Percentiles rank a stretch among this genome's conserved stretches.
phyloP scores from a whole-genome alignment of 768 basidiomycete species.

The Boletus sp. region DNA sequence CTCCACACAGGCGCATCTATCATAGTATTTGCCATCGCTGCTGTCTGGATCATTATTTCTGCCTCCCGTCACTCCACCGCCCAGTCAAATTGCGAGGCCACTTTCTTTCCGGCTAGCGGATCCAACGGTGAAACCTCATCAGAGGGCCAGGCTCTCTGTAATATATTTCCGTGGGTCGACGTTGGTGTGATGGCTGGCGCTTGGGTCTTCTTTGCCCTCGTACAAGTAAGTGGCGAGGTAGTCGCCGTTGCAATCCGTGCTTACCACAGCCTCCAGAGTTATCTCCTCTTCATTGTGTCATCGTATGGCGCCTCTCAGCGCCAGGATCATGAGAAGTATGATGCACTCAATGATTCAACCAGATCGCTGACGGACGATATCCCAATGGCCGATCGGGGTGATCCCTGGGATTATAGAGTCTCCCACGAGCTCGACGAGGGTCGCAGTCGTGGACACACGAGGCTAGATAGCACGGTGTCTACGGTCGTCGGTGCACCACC shows the following conservation, averaged over 20 bases:
- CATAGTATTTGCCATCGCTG: slow-evolving; percentile 71
- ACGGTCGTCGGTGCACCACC: slow-evolving; percentile 52
- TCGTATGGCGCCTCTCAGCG: slow-evolving; percentile 74
- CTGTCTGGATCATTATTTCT: slow-evolving; percentile 79
- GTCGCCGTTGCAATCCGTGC: not conserved
- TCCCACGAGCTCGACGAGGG: slow-evolving; percentile 40
- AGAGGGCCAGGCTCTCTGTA: slow-evolving; percentile 74
- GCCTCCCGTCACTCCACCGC: slow-evolving; percentile 74
- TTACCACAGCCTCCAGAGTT: slow-evolving; percentile 38
- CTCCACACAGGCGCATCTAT: slow-evolving; percentile 54
- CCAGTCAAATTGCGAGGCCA: slow-evolving; percentile 55
- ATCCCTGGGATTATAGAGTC: slow-evolving; percentile 67
- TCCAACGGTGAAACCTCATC: slow-evolving; percentile 31
- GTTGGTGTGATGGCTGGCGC: slow-evolving; percentile 88
- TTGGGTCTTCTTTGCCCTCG: slow-evolving; percentile 75
- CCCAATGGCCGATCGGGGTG: slow-evolving; percentile 59
- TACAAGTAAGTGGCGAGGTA: slow-evolving; percentile 54
- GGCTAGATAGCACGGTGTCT: slow-evolving; percentile 57
- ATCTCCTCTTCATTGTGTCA: slow-evolving; percentile 45
- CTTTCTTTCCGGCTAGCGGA: slow-evolving; percentile 47
- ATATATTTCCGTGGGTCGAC: slow-evolving; percentile 90
- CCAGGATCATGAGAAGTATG: slow-evolving; percentile 78
- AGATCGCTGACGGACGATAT: slow-evolving; percentile 56
- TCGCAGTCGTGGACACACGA: slow-evolving; percentile 45
- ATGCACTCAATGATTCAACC: slow-evolving; percentile 61